Percentiles rank a stretch among this genome's conserved stretches.
phyloP scores from a whole-genome alignment of 1,284 basidiomycete genomes.

The Leucocoprinus gongylophorus region DNA sequence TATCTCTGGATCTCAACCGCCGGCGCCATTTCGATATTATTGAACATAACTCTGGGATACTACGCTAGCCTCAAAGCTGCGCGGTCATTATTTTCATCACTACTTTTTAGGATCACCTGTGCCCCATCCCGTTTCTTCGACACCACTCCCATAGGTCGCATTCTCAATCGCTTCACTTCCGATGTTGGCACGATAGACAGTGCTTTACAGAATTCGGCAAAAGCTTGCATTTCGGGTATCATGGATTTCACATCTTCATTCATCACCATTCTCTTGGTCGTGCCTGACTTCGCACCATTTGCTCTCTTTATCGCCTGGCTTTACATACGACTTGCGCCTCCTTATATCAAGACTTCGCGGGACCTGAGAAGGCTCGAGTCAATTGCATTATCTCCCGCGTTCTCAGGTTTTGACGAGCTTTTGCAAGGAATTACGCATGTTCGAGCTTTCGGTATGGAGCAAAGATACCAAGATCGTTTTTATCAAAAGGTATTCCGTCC shows the following conservation, averaged over 20 bases:
- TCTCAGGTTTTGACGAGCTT: slow-evolving; percentile 74
- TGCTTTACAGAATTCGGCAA: slow-evolving; percentile 51
- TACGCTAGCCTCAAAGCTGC: slow-evolving; percentile 63
- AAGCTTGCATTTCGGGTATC: slow-evolving; percentile 47
- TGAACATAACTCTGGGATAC: slow-evolving; percentile 57
- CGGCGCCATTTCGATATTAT: slow-evolving; percentile 46
- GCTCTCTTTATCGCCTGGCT: slow-evolving; percentile 65
- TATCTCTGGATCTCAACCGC: slow-evolving; percentile 55
- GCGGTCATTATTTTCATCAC: slow-evolving; percentile 46
- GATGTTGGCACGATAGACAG: slow-evolving; percentile 72
- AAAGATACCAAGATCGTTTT: slow-evolving; percentile 65
- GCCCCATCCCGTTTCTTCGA: slow-evolving; percentile 66
- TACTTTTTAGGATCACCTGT: slow-evolving; percentile 48
- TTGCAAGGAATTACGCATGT: slow-evolving; percentile 72
- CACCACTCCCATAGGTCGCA: slow-evolving; percentile 62
- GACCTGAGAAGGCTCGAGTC: slow-evolving; percentile 70
- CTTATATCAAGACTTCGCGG: slow-evolving; percentile 62
- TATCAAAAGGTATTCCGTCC: slow-evolving; percentile 39
- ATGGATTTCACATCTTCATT: slow-evolving; percentile 63
- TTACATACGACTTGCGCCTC: slow-evolving; percentile 64
- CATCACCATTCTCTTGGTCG: slow-evolving; percentile 54
- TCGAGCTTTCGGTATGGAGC: slow-evolving; percentile 77
- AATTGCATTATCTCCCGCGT: slow-evolving; percentile 59
- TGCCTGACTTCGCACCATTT: slow-evolving; percentile 65
- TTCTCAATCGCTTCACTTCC: slow-evolving; percentile 75